Base-by-base conservation (phyloP, 306 rosid genomes). In the Sesbania bispinosa region DNA sequence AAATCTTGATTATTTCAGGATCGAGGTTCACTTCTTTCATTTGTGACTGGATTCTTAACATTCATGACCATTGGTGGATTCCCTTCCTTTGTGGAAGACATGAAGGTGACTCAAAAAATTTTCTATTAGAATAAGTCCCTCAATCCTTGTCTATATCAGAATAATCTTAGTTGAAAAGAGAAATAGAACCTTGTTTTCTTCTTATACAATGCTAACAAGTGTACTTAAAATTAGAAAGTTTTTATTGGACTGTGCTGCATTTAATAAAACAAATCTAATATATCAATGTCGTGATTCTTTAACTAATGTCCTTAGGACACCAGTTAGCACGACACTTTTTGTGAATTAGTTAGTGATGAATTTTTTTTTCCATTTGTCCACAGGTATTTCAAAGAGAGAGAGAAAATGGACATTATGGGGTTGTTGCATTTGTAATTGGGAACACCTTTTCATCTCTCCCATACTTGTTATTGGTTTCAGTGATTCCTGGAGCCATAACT, bases 41-140 rank as follows among this genome's bases (percentile, higher is more conserved):
- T 84, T 58, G 73, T 85, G 2, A 71, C 76, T 23, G 55, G 88
- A 26, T 92, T 88, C 73, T 10, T 92, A 7, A 92, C 93, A 33
- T 88, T 92, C 82, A 92, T 92, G 97, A 85, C 85, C 38, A 84
- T 92, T 38, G 96, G 96, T 69, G 97, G 96, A 60, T 91, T 91
- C 69, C 92, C 93, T 77, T 91, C 97, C 43, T 91, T 88, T 77
- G 96, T 88, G 27, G 96, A 91, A 53, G 97, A 87, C 71, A 84
- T 88, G 93, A 85, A 91, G 89, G 92, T 86, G 21, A 72, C 20
- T 64, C 10, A 11, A 6, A 62, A 18, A 61, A 10, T 2, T 38
- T 1, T 14, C 6, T 2, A 62, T 2, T 27, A 21, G 3, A 26
- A 9, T 43, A 26, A 36, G 1, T 36, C n/a, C 1, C 42, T 6